Conservation (phyloP, 208 protist species). For the Trichomonas gallinae region DNA sequence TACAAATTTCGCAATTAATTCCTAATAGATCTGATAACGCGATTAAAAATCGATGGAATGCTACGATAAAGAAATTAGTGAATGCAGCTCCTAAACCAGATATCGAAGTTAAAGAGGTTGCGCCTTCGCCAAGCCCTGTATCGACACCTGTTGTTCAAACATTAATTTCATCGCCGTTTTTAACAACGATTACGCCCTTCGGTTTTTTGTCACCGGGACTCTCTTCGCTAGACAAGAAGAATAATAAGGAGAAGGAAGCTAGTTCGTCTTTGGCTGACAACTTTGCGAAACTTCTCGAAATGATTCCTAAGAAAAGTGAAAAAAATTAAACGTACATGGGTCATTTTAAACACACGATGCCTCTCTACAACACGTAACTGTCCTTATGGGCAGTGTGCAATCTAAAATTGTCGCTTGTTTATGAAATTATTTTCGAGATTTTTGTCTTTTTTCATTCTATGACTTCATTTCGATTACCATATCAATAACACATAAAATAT, state of each 20-base stretch:
- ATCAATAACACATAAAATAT: too few relatives aligned
- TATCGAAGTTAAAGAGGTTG: neutral
- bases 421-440: too few relatives aligned
- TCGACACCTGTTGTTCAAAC: neutral
- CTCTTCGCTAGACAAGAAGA: neutral
- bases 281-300: neutral
- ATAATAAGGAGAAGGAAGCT: neutral
- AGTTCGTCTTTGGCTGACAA: neutral
- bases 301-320: neutral
- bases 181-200: neutral
- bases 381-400: too few relatives aligned
- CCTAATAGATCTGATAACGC: conserved; percentile 43
- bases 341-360: neutral
- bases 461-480: too few relatives aligned
- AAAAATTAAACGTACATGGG: neutral
- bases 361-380: too few relatives aligned
- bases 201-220: neutral
- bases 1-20: conserved; percentile 38
- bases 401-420: too few relatives aligned
- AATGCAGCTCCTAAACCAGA: neutral
- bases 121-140: neutral
- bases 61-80: conserved; percentile 28
- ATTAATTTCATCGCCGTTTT: neutral
- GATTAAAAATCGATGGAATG: conserved; percentile 48
- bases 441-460: too few relatives aligned